Conservation (phyloP, 768 basidiomycete genomes). For the Lentinula lateritia region DNA sequence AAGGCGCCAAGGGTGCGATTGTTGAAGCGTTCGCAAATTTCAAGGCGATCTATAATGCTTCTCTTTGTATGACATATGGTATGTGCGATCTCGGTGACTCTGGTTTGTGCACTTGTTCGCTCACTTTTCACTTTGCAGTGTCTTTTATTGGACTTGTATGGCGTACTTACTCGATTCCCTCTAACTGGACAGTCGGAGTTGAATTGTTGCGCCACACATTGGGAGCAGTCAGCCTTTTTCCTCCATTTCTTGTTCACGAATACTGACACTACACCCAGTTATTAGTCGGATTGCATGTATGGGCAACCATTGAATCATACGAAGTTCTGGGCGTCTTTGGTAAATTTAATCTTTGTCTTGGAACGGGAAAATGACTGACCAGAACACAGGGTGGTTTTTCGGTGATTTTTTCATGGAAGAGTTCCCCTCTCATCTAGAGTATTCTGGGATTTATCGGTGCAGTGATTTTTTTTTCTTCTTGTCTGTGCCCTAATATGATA, state of each 20-base stretch:
- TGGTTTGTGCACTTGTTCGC: neutral
- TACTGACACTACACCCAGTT: slow-evolving; percentile 36
- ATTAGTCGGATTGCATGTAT: slow-evolving; percentile 81
- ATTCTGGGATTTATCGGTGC: slow-evolving; percentile 94
- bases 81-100: slow-evolving; percentile 3
- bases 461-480: neutral
- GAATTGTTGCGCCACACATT: slow-evolving; percentile 85
- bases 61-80: slow-evolving; percentile 95
- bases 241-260: neutral
- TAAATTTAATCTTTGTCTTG: slow-evolving; percentile 23
- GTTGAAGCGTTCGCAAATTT: slow-evolving; percentile 93
- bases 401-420: slow-evolving; percentile 97
- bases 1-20: slow-evolving; percentile 72
- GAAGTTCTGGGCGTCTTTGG: slow-evolving; percentile 94
- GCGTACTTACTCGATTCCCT: slow-evolving; percentile 82
- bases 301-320: slow-evolving; percentile 87
- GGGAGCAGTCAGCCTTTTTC: slow-evolving; percentile 58
- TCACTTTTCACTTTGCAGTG: slow-evolving; percentile 36
- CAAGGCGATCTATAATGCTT: slow-evolving; percentile 90
- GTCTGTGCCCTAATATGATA: neutral
- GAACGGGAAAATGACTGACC: neutral
- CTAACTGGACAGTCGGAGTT: slow-evolving; percentile 83
- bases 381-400: slow-evolving; percentile 85
- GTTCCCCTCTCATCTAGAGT: slow-evolving; percentile 84
- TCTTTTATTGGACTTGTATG: slow-evolving; percentile 84